phyloP scores from a whole-genome alignment of 352 stramenopile genomes.

The Pythium folliculosum region DNA sequence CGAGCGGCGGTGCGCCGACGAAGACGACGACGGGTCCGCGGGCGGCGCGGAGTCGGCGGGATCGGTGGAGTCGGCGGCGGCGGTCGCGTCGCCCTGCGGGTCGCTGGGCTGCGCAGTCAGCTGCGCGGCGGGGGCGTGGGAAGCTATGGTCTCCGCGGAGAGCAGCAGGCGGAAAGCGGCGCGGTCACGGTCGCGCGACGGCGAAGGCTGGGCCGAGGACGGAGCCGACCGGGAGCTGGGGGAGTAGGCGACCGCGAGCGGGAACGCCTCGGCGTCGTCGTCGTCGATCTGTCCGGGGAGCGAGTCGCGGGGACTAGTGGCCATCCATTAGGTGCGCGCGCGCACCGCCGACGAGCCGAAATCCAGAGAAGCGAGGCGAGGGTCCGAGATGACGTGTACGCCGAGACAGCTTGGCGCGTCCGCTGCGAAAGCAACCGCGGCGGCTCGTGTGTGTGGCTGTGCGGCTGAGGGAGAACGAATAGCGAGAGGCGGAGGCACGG shows the following conservation, averaged over 20 bases:
- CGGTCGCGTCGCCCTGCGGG: not conserved
- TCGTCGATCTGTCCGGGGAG: slow-evolving; percentile 28
- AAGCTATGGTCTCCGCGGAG: slow-evolving; percentile 16
- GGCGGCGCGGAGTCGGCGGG: not conserved
- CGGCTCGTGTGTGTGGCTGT: too few relatives aligned
- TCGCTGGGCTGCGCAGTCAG: slow-evolving; percentile 4
- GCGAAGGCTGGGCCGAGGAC: not conserved
- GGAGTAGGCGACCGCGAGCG: not conserved
- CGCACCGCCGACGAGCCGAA: slow-evolving; percentile 14
- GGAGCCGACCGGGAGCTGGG: not conserved
- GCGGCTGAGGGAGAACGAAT: too few relatives aligned
- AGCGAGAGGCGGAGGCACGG: too few relatives aligned
- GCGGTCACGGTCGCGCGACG: slow-evolving; percentile 8
- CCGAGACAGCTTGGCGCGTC: too few relatives aligned
- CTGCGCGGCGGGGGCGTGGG: slow-evolving; percentile 13
- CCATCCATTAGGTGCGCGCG: slow-evolving; percentile 27
- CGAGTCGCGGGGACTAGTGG: slow-evolving; percentile 24
- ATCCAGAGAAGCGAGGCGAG: too few relatives aligned
- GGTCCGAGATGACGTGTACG: too few relatives aligned
- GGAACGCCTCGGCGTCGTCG: slow-evolving; percentile 14
- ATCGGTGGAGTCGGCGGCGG: not conserved
- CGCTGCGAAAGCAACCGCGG: too few relatives aligned
- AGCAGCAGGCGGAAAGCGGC: slow-evolving; percentile 21
- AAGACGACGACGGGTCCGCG: not conserved
- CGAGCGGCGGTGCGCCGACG: not conserved